Evolutionary conservation across 2,329 filamentous ascomycete species (phyloP).

Genomic region (Trichophyton simii): DNA sequence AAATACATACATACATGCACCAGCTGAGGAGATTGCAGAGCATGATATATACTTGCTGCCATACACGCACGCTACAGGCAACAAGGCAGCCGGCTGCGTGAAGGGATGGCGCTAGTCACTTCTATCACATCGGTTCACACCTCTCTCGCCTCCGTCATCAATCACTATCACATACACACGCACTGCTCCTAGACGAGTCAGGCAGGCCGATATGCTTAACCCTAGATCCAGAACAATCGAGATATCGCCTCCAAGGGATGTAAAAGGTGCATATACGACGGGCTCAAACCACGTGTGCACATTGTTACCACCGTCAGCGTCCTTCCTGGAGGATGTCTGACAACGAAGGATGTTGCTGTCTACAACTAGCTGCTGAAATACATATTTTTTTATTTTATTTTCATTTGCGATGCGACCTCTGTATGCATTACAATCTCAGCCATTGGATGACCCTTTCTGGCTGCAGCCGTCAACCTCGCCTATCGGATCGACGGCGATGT

Average conservation of each 20-base stretch:
- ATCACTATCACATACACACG: background rate
- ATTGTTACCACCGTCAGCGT: background rate
- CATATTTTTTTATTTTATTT: background rate
- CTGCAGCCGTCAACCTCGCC: background rate
- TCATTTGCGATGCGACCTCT: background rate
- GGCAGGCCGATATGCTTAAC: no score
- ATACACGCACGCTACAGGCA: no score
- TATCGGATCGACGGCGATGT: slow-evolving; percentile 1
- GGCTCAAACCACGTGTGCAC: background rate
- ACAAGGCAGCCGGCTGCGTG: background rate
- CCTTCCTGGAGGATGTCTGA: no score
- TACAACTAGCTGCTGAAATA: background rate
- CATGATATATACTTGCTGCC: no score
- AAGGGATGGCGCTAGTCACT: background rate
- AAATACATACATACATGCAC: no score
- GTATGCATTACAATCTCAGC: background rate
- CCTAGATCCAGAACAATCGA: background rate
- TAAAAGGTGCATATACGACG: background rate
- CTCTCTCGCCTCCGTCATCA: background rate
- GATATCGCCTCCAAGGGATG: background rate
- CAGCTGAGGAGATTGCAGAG: no score
- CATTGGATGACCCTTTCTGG: background rate
- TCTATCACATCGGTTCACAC: background rate
- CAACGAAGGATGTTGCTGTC: no score
- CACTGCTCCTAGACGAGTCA: background rate